Conservation (phyloP, 495 filamentous ascomycete genomes). For the Collariella sp. region DNA sequence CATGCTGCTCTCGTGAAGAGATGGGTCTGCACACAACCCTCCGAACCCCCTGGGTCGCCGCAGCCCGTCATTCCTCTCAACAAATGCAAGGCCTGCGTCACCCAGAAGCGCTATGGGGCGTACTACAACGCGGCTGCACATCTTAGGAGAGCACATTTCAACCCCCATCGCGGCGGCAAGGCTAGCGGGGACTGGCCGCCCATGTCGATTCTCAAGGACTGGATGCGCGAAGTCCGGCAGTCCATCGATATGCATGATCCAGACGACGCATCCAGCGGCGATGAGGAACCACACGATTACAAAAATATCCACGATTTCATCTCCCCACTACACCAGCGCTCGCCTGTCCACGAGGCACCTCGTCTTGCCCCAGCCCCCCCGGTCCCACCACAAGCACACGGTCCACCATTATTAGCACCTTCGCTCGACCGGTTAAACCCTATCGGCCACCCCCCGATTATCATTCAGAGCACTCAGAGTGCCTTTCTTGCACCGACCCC, state of each 20-base stretch:
- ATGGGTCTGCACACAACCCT: slow-evolving; percentile 60
- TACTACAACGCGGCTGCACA: slow-evolving; percentile 97
- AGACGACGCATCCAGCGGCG: slow-evolving; percentile 39
- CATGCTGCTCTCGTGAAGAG: slow-evolving; percentile 66
- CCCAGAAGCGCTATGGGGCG: slow-evolving; percentile 75
- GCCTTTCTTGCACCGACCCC: slow-evolving; percentile 37
- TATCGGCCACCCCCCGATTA: slow-evolving; percentile 17
- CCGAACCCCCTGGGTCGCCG: slow-evolving; percentile 32
- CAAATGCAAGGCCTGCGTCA: slow-evolving; percentile 82
- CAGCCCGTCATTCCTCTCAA: slow-evolving; percentile 59
- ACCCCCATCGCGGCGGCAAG: slow-evolving; percentile 68
- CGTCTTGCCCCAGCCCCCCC: slow-evolving; percentile 37
- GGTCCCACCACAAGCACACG: slow-evolving; percentile 41
- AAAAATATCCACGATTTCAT: slow-evolving; percentile 34
- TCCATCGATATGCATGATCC: slow-evolving; percentile 41
- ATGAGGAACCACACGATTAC: slow-evolving; percentile 36
- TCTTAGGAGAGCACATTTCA: slow-evolving; percentile 81
- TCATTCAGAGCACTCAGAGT: slow-evolving; percentile 16
- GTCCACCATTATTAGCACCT: slow-evolving; percentile 22
- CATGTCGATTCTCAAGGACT: slow-evolving; percentile 77
- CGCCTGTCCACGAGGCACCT: slow-evolving; percentile 33
- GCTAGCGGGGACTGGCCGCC: slow-evolving; percentile 77
- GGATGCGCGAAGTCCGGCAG: slow-evolving; percentile 68
- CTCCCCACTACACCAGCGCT: slow-evolving; percentile 30
- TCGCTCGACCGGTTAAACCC: slow-evolving; percentile 17